A percentile compares a stretch with the other conserved stretches of the same genome.
Evolutionary conservation across 1,284 basidiomycete species (phyloP).

Genomic region (Exobasidium cylindrosporum): DNA sequence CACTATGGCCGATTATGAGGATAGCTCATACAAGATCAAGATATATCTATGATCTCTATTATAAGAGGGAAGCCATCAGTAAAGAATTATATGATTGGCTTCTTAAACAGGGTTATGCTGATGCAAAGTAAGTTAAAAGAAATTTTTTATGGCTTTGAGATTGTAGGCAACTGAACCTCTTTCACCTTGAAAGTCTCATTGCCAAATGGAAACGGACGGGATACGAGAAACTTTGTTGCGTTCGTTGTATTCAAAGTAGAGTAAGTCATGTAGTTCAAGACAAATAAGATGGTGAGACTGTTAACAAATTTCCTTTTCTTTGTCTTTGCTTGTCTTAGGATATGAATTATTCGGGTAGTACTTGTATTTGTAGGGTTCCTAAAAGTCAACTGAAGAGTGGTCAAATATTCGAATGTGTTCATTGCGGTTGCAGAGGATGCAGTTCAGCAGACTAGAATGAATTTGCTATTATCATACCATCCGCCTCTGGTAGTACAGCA

Average conservation of each 20-base stretch:
- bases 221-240: constrained; percentile 96
- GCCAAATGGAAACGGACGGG: constrained; percentile 99
- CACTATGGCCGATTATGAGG: constrained; percentile 98
- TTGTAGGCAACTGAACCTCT: constrained; percentile 8
- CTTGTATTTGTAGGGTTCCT: constrained; percentile 95
- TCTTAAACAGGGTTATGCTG: constrained; percentile 93
- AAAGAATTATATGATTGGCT: constrained; percentile 97
- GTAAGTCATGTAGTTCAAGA: too few relatives aligned
- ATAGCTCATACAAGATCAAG: constrained; percentile 82
- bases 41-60: constrained; percentile 98
- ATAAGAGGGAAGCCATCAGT: constrained; percentile 93
- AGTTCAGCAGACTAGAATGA: constrained; percentile 43
- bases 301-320: too few relatives aligned
- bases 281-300: too few relatives aligned
- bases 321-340: constrained; percentile 61
- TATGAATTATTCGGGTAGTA: constrained; percentile 99
- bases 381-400: constrained; percentile 86
- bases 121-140: constrained; percentile 68
- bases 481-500: too few relatives aligned
- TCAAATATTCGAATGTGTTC: constrained; percentile 92
- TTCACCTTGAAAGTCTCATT: constrained; percentile 68
- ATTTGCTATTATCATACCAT: too few relatives aligned
- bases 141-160: constrained; percentile 62
- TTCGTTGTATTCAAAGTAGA: constrained; percentile 92
- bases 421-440: constrained; percentile 63